These are phyloP conservation scores for Arxiozyma heterogenica DNA, from an alignment of 1,139 yeast species.

Conservation along the genomic window DNA sequence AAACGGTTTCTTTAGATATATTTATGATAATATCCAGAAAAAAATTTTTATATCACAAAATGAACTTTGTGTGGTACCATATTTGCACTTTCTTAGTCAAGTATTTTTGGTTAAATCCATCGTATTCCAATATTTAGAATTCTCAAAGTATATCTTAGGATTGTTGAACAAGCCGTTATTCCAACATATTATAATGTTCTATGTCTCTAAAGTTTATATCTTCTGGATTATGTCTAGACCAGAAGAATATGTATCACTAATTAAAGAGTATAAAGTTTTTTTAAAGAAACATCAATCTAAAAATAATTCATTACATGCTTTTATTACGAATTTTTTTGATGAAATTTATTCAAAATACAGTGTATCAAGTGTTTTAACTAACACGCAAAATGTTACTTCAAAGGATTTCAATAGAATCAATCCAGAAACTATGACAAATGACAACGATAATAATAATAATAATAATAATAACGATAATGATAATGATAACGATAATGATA, in stretches of 20 bases:
- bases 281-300: constrained; percentile 1
- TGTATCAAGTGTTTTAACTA: constrained; percentile 9
- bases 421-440: background rate
- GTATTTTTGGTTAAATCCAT: constrained; percentile 18
- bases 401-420: background rate
- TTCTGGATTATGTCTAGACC: constrained; percentile 30
- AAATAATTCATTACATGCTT: constrained; percentile 2
- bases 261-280: constrained; percentile 5
- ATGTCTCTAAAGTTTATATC: constrained; percentile 22
- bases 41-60: constrained; percentile 4
- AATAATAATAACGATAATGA: background rate
- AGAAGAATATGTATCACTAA: constrained; percentile 16
- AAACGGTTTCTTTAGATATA: constrained; percentile 18
- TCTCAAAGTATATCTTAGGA: constrained; percentile 15
- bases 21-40: constrained; percentile 10
- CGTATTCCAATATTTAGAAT: constrained; percentile 19
- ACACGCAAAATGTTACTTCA: constrained; percentile 4
- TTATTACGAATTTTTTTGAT: constrained; percentile 11
- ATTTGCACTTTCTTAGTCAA: constrained; percentile 24
- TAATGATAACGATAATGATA: background rate
- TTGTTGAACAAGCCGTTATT: constrained; percentile 19
- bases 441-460: background rate
- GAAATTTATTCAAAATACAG: constrained; percentile 14
- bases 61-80: constrained; percentile 16
- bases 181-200: constrained; percentile 22